These are phyloP conservation scores for Auricularia cornea DNA, from an alignment of 768 basidiomycete genomes.

Conservation along the genomic window DNA sequence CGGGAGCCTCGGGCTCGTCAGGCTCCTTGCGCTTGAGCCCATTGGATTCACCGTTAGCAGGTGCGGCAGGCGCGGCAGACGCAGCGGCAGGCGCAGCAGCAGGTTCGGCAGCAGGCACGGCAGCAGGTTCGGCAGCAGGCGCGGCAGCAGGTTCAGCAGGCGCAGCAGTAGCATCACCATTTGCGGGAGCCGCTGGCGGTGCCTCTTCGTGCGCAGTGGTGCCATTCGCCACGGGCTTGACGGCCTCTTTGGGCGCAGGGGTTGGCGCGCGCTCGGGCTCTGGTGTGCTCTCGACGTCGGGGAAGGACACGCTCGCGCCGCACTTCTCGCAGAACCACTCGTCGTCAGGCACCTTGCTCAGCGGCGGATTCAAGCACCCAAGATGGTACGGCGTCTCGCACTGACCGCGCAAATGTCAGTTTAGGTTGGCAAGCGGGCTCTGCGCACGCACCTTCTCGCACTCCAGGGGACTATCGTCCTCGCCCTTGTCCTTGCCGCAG, in stretches of 20 bases:
- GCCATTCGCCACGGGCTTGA: no score
- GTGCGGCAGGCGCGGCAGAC: no score
- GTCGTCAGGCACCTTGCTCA: slow-evolving; percentile 70
- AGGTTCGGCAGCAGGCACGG: no score
- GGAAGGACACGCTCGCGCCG: slow-evolving; percentile 32
- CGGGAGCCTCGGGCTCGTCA: background rate
- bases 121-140: no score
- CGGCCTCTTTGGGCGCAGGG: no score
- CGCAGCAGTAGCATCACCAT: no score
- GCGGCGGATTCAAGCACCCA: slow-evolving; percentile 69
- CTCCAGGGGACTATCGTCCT: slow-evolving; percentile 67
- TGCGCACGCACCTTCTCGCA: slow-evolving; percentile 73
- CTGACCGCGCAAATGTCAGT: slow-evolving; percentile 35
- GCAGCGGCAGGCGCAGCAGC: no score
- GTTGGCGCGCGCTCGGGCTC: no score
- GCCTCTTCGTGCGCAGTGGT: no score
- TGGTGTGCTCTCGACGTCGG: background rate
- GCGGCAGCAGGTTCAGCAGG: no score
- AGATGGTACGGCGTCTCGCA: slow-evolving; percentile 88
- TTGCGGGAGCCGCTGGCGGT: no score
- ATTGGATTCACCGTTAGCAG: background rate
- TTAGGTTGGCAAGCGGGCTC: no score
- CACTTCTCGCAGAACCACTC: slow-evolving; percentile 91
- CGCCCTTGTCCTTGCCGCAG: slow-evolving; percentile 63
- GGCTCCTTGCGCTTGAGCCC: background rate